A percentile compares a stretch with the other conserved stretches of the same genome.
phyloP scores from a whole-genome alignment of 371 early-diverging fungal species.

The Lichtheimia corymbifera region DNA sequence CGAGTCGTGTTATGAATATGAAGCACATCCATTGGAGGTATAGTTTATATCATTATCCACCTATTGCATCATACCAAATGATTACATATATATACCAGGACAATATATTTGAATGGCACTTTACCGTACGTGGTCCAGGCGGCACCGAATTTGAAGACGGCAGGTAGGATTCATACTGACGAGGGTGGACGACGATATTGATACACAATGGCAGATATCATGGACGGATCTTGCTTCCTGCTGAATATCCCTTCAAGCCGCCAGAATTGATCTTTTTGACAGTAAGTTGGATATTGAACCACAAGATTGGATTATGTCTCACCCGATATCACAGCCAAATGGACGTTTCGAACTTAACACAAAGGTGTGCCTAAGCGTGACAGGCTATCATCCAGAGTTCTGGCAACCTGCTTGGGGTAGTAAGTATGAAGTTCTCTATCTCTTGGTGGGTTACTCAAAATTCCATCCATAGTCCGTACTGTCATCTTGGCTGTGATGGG shows the following conservation, averaged over 20 bases:
- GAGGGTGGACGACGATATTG: neutral
- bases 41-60: neutral
- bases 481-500: slow-evolving; percentile 85
- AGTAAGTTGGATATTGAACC: slow-evolving; percentile 30
- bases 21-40: slow-evolving; percentile 67
- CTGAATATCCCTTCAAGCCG: slow-evolving; percentile 94
- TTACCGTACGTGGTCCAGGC: slow-evolving; percentile 87
- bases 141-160: slow-evolving; percentile 89
- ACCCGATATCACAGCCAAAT: slow-evolving; percentile 57
- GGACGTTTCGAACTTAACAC: slow-evolving; percentile 90
- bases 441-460: slow-evolving; percentile 4
- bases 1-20: slow-evolving; percentile 57
- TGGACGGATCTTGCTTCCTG: slow-evolving; percentile 77
- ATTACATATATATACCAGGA: slow-evolving; percentile 44
- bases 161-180: slow-evolving; percentile 35
- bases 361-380: slow-evolving; percentile 92
- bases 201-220: slow-evolving; percentile 55
- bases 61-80: neutral
- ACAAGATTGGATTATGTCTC: no score
- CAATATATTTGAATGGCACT: slow-evolving; percentile 92
- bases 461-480: slow-evolving; percentile 62
- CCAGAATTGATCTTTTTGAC: slow-evolving; percentile 90
- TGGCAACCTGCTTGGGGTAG: slow-evolving; percentile 96
- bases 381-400: slow-evolving; percentile 90
- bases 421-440: slow-evolving; percentile 24